Evolutionary conservation across 2,329 filamentous ascomycete genomes (phyloP), one percentile per base, ranked within the genome.

Genomic region (Grosmannia clavigera): DNA sequence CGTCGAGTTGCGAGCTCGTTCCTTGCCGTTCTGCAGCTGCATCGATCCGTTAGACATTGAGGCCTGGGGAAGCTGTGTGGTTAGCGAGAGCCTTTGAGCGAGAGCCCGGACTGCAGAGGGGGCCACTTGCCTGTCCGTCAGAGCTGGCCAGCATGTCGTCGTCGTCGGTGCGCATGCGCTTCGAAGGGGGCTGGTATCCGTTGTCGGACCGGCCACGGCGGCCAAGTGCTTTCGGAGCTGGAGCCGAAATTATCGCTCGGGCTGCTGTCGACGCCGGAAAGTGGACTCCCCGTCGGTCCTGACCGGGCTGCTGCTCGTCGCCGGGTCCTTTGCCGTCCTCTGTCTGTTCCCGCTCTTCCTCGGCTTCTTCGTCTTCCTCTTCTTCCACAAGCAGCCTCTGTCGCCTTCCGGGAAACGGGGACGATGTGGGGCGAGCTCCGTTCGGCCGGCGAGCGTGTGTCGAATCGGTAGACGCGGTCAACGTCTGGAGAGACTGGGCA

Each of bases 31-130:
- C n/a, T 65, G 54, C 3, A 60, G 58, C 14, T 38, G 63, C n/a
- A 77, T 72, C 48, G 81, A 78, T 43, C 85, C 82, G 67, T 87
- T 88, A 57, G 78, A 70, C 3, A 31, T 12, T 25, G 76, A 70
- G 60, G 72, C 70, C 46, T 53, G 51, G 27, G 43, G 2, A 5
- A 3, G 16, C 43, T 46, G 19, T 9, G 19, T 9, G 16, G 43
- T 31, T n/a, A 33, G 52, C 19, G 19, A n/a, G 27, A 54, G 52
- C 27, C 11, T 29, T 27, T 10, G 27, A 11, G 43, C 16, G 19
- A 43, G 40, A 5, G 7, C 11, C 40, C 12, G 12, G 12, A 14
- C 5, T 22, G 27, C 7, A 54, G 11, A 22, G 31, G 35, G 6
- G 48, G 35, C 11, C 22, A 25, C 48, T 22, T 29, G 57, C 60